Evolutionary conservation across 2,329 filamentous ascomycete species (phyloP).

Genomic region (Hypoxylon rubiginosum): DNA sequence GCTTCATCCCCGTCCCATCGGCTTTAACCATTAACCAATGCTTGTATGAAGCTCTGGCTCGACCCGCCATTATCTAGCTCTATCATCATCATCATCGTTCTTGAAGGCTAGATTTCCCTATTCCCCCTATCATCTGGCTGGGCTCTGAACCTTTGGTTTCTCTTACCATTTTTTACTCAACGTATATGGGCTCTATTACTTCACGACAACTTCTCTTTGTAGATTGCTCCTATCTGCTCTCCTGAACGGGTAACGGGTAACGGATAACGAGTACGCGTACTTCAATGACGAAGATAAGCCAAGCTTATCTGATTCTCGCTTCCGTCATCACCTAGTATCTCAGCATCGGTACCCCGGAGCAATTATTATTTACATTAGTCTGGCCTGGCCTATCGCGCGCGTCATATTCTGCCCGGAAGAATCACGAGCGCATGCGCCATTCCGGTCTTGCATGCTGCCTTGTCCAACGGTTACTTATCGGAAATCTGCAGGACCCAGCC

Average conservation of each 20-base stretch:
- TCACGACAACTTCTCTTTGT: constrained; percentile 34
- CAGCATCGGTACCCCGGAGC: constrained; percentile 33
- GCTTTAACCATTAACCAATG: background rate
- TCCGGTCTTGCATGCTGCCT: constrained; percentile 31
- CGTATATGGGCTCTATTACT: constrained; percentile 32
- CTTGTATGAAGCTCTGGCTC: constrained; percentile 3
- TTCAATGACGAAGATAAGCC: constrained; percentile 70
- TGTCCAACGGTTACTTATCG: constrained; percentile 33
- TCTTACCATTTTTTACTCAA: constrained; percentile 18
- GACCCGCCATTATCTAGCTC: constrained; percentile 28
- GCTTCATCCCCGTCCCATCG: background rate
- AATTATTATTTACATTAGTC: constrained; percentile 28
- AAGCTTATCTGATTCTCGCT: constrained; percentile 69
- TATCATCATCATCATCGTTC: constrained; percentile 14
- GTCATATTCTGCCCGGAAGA: constrained; percentile 29
- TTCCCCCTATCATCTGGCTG: constrained; percentile 7
- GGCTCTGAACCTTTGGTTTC: background rate
- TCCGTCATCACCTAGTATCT: constrained; percentile 65
- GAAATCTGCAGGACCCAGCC: constrained; percentile 36
- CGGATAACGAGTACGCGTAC: constrained; percentile 16
- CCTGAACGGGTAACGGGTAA: too few relatives aligned
- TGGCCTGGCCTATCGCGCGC: constrained; percentile 35
- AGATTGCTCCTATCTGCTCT: constrained; percentile 38
- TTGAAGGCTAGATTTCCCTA: constrained; percentile 2
- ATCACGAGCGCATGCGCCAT: constrained; percentile 40